Conservation (phyloP, 2,329 filamentous ascomycete species). For the Scortechinia acanthostroma region DNA sequence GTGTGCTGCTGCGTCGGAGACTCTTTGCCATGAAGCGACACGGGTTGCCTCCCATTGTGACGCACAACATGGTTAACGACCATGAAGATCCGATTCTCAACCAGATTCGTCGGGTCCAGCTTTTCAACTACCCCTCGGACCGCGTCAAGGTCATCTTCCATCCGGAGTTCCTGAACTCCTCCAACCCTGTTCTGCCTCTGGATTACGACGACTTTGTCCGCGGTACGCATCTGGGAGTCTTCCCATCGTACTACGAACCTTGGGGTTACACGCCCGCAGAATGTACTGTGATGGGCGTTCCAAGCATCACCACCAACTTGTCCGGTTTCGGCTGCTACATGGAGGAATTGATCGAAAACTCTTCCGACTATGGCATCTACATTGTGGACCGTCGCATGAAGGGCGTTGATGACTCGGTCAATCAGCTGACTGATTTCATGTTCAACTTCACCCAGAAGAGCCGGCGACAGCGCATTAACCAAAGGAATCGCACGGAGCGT, state of each 20-base stretch:
- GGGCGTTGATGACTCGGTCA: constrained; percentile 93
- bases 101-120: constrained; percentile 88
- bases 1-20: constrained; percentile 81
- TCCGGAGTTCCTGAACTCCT: constrained; percentile 91
- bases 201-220: constrained; percentile 99
- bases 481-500: constrained; percentile 91
- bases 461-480: constrained; percentile 94
- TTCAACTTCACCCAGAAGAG: constrained; percentile 90
- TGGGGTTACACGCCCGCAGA: constrained; percentile 98
- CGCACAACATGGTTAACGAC: constrained; percentile 97
- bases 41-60: constrained; percentile 86
- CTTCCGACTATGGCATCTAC: constrained; percentile 96
- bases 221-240: constrained; percentile 90
- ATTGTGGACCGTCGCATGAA: constrained; percentile 94
- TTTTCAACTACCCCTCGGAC: constrained; percentile 92
- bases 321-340: constrained; percentile 99
- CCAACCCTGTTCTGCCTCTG: constrained; percentile 87
- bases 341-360: constrained; percentile 98
- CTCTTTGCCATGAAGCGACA: constrained; percentile 95
- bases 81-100: constrained; percentile 87
- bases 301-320: constrained; percentile 94
- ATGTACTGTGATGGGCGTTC: constrained; percentile 97
- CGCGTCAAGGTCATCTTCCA: constrained; percentile 98
- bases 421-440: constrained; percentile 88
- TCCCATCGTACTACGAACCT: constrained; percentile 96